A percentile compares a stretch with the other conserved stretches of the same genome.
Conservation (phyloP, 495 filamentous ascomycete genomes). For the Xylaria scruposa region DNA sequence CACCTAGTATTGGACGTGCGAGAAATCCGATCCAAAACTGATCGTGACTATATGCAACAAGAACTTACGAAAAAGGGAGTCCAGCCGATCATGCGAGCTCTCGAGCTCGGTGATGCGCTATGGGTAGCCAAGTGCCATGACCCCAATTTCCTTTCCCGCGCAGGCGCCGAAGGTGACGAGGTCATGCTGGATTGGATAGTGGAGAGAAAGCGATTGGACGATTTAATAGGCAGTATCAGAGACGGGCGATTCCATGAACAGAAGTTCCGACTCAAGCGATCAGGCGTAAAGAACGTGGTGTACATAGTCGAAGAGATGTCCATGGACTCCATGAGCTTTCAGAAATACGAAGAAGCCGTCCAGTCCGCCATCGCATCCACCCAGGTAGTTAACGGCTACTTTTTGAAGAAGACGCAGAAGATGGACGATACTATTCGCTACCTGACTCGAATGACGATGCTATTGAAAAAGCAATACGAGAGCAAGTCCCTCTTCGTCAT, state of each 20-base stretch:
- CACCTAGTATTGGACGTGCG: slow-evolving; percentile 78
- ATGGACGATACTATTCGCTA: slow-evolving; percentile 85
- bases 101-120: slow-evolving; percentile 78
- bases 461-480: slow-evolving; percentile 72
- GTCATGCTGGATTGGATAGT: slow-evolving; percentile 82
- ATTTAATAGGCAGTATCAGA: slow-evolving; percentile 79
- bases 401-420: slow-evolving; percentile 77
- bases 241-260: slow-evolving; percentile 87
- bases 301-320: slow-evolving; percentile 81
- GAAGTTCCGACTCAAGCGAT: slow-evolving; percentile 77
- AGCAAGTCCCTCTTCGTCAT: slow-evolving; percentile 61
- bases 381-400: slow-evolving; percentile 83
- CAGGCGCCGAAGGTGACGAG: slow-evolving; percentile 74
- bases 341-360: slow-evolving; percentile 69
- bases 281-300: slow-evolving; percentile 75
- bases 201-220: slow-evolving; percentile 83
- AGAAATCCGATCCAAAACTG: slow-evolving; percentile 77
- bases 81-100: slow-evolving; percentile 65
- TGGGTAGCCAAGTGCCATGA: slow-evolving; percentile 81
- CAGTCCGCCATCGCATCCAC: slow-evolving; percentile 78
- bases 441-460: slow-evolving; percentile 73
- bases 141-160: slow-evolving; percentile 58
- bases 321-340: slow-evolving; percentile 54
- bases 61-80: slow-evolving; percentile 73
- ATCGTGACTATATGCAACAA: slow-evolving; percentile 79